A percentile compares a stretch with the other conserved stretches of the same genome.
Conservation (phyloP, 2,329 filamentous ascomycete species). For the Phaeosphaeriaceae sp. region DNA sequence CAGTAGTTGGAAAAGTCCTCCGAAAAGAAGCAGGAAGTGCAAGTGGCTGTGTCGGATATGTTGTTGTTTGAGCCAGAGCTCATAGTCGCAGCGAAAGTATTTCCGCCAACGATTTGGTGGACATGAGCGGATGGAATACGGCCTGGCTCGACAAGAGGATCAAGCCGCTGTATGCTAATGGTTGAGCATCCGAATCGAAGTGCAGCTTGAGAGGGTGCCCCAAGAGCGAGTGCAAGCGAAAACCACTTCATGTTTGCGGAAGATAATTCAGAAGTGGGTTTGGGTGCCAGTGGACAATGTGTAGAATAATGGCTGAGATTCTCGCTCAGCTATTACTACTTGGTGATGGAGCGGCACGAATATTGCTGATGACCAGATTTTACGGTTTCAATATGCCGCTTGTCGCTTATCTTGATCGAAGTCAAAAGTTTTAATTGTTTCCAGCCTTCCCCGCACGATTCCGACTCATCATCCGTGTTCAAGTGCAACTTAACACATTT, state of each 20-base stretch:
- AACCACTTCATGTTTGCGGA: constrained; percentile 19
- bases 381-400: neutral
- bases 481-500: too few relatives aligned
- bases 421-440: too few relatives aligned
- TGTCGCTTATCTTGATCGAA: too few relatives aligned
- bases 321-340: neutral
- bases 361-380: neutral
- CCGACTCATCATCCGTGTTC: too few relatives aligned
- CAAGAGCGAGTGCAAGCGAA: constrained; percentile 12
- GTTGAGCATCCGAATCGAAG: constrained; percentile 25
- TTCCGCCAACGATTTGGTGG: constrained; percentile 20
- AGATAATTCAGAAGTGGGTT: constrained; percentile 5
- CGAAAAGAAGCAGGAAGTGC: constrained; percentile 17
- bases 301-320: neutral
- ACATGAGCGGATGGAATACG: constrained; percentile 20
- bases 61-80: constrained; percentile 1
- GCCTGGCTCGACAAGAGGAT: constrained; percentile 26
- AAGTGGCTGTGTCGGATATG: constrained; percentile 10
- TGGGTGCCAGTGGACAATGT: neutral
- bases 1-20: constrained; percentile 27
- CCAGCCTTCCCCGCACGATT: too few relatives aligned
- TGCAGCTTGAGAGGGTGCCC: constrained; percentile 14
- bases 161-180: constrained; percentile 20
- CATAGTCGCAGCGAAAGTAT: constrained; percentile 19
- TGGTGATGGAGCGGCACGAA: neutral